Base-by-base conservation (phyloP, 176 grass and related monocot species). In the Carex cristatella region DNA sequence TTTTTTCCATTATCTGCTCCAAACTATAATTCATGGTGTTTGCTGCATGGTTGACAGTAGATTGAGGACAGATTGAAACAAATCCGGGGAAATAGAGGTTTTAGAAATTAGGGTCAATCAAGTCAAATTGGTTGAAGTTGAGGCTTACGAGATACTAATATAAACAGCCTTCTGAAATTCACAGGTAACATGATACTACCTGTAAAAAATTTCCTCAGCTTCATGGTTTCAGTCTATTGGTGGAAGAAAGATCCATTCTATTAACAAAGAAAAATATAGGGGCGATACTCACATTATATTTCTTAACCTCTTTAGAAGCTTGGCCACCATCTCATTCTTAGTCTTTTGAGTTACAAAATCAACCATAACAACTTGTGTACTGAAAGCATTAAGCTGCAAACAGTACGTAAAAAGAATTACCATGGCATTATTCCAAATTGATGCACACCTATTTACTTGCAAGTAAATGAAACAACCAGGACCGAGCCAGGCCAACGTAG, bases 351-450 rank as follows among this genome's bases (percentile, higher is more conserved):
- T 88, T 28, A 89, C 35, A 73, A 86, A 89, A 89, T 91, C 87
- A 81, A 88, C 82, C 69, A 86, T 91, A 79, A 23, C 83, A 89
- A 97, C 82, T 88, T 97, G 94, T 85, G 94, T 91, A 63, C 86
- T 88, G 61, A 97, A 94, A 82, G 92, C 92, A 87, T 93, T 97
- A 79, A 97, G 72, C 94, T 97, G 90, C 32, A 85, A 91, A 84
- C 83, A 80, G 49, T 90, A 59, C 44, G 23, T 83, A 61, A 81
- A 90, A 86, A 10, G 15, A 77, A 77, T 54, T 55, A 77, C 18
- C 67, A 72, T 55, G 19, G 57, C 14, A 63, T 48, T 64, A 82
- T 37, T 42, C 38, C 18, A 62, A 66, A 83, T 67, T 82, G 11
- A 65, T 64, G 5, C n/a, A 66, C 63, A 80, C 38, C 48, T 14